A percentile compares a stretch with the other conserved stretches of the same genome.
These are phyloP conservation scores for Phytopythium aichiense DNA, from an alignment of 352 stramenopile species.

Conservation along the genomic window DNA sequence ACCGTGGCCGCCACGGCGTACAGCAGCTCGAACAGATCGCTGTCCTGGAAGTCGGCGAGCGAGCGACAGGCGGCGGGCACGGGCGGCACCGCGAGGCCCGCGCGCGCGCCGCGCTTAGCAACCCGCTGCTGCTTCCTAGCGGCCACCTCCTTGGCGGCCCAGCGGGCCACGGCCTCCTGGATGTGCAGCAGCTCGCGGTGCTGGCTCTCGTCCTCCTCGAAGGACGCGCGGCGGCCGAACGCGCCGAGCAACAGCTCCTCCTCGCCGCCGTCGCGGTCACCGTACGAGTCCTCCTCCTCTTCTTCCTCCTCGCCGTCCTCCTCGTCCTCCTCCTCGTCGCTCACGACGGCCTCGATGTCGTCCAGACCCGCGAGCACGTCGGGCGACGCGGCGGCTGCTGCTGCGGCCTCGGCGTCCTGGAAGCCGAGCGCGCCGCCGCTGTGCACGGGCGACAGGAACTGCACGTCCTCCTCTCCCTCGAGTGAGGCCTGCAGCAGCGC, in stretches of 20 bases:
- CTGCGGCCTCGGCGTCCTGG: conserved; percentile 10
- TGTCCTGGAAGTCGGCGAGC: conserved; percentile 40
- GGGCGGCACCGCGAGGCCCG: conserved; percentile 24
- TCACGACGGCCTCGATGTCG: conserved; percentile 27
- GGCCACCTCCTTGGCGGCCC: conserved; percentile 43
- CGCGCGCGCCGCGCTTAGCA: conserved; percentile 22
- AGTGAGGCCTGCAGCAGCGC: background rate
- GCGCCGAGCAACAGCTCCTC: conserved; percentile 34
- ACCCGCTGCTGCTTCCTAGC: conserved; percentile 28
- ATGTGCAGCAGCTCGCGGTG: conserved; percentile 51
- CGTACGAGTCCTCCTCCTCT: conserved; percentile 21
- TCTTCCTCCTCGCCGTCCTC: conserved; percentile 33
- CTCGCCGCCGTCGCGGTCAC: conserved; percentile 17
- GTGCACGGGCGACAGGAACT: conserved; percentile 44
- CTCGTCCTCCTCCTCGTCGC: conserved; percentile 34
- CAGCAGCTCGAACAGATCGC: conserved; percentile 31
- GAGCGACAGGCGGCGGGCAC: conserved; percentile 24
- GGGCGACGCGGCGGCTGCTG: conserved; percentile 3
- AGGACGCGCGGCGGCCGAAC: conserved; percentile 30
- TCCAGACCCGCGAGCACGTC: conserved; percentile 40
- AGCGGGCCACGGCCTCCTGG: conserved; percentile 46
- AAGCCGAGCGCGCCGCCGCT: conserved; percentile 13
- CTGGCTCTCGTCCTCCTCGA: conserved; percentile 50
- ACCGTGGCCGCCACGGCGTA: conserved; percentile 51
- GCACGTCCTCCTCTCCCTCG: conserved; percentile 19